Conservation (phyloP, 2,329 filamentous ascomycete genomes). For the Aspergillus tamarii region DNA sequence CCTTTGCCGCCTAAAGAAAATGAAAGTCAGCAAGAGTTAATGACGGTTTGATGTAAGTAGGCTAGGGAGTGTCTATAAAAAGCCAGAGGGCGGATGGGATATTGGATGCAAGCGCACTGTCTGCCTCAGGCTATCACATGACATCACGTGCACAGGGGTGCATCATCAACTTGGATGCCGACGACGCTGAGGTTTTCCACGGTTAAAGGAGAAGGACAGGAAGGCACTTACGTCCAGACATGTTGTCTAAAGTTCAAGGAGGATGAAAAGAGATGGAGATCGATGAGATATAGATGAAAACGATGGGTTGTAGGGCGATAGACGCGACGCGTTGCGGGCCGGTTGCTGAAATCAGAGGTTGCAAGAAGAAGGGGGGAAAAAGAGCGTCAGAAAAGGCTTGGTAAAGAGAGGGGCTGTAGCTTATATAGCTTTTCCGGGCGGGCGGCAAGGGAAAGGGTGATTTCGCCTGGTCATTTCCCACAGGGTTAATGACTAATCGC, state of each 20-base stretch:
- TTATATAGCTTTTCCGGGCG: constrained; percentile 35
- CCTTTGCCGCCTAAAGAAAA: constrained; percentile 77
- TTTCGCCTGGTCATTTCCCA: constrained; percentile 9
- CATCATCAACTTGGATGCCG: constrained; percentile 18
- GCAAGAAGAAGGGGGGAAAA: constrained; percentile 22
- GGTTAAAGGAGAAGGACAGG: constrained; percentile 5
- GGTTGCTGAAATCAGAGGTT: constrained; percentile 12
- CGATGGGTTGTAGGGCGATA: constrained; percentile 16
- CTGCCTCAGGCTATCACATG: background rate
- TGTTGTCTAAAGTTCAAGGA: constrained; percentile 27
- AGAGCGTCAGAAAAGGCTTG: constrained; percentile 17
- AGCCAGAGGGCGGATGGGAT: background rate
- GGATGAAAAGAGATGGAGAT: constrained; percentile 26
- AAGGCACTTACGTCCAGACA: constrained; percentile 47
- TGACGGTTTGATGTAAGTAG: background rate
- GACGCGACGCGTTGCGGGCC: constrained; percentile 24
- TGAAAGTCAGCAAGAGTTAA: background rate
- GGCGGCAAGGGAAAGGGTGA: constrained; percentile 26
- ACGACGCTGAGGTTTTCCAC: background rate
- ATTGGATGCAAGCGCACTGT: background rate
- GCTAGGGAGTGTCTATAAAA: background rate
- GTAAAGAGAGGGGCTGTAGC: constrained; percentile 21
- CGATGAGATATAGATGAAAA: constrained; percentile 7
- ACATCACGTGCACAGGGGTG: constrained; percentile 31
- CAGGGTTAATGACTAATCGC: constrained; percentile 31